phyloP scores from a whole-genome alignment of 163 green algal species.

The Scenedesmus sp. region DNA sequence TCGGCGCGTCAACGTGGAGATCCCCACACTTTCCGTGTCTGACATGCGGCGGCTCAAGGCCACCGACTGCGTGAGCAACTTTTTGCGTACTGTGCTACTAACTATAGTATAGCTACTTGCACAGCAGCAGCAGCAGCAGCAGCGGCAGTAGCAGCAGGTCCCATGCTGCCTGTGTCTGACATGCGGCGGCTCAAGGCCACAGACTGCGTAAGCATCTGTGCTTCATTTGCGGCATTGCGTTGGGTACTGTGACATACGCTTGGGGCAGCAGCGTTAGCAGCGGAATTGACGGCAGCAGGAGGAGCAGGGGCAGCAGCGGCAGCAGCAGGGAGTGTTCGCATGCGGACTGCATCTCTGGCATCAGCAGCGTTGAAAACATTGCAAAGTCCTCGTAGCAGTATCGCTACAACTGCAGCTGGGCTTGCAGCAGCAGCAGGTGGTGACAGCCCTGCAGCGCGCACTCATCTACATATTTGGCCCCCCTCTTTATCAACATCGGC shows the following conservation, averaged over 20 bases:
- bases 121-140: not conserved
- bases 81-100: not conserved
- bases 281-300: not conserved
- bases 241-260: not conserved
- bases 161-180: slow-evolving; percentile 75
- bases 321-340: too few relatives aligned
- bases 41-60: slow-evolving; percentile 82
- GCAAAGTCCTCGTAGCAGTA: not conserved
- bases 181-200: slow-evolving; percentile 81
- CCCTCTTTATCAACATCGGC: too few relatives aligned
- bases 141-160: not conserved
- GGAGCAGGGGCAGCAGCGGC: too few relatives aligned
- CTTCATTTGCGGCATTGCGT: not conserved
- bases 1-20: slow-evolving; percentile 82
- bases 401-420: not conserved
- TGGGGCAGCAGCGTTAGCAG: not conserved
- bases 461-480: too few relatives aligned
- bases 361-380: not conserved
- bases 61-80: slow-evolving; percentile 64
- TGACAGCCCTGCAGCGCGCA: too few relatives aligned
- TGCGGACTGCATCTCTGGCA: not conserved
- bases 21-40: slow-evolving; percentile 74
- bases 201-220: slow-evolving; percentile 57
- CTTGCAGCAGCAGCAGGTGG: not conserved
- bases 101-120: not conserved